Evolutionary conservation across 2,329 filamentous ascomycete genomes (phyloP).

Genomic region (Colletotrichum sp.): DNA sequence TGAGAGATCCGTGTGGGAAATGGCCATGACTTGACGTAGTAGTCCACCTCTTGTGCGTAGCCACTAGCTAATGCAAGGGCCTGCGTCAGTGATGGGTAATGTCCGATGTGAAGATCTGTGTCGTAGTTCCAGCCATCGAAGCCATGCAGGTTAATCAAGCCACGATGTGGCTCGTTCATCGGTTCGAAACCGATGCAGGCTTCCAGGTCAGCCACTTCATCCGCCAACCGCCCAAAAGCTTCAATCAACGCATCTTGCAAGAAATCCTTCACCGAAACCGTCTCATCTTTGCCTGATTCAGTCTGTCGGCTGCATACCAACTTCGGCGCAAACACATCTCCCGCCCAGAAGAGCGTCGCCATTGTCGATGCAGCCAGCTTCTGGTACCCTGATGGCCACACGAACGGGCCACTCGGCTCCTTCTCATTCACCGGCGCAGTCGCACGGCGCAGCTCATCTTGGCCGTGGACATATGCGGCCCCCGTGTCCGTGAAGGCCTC

Average conservation of each 20-base stretch:
- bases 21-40: conserved; percentile 47
- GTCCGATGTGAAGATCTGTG: conserved; percentile 45
- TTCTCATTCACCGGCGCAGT: conserved; percentile 28
- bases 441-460: conserved; percentile 34
- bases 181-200: conserved; percentile 45
- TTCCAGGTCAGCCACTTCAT: conserved; percentile 34
- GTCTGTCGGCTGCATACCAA: conserved; percentile 19
- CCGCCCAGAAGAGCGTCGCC: conserved; percentile 32
- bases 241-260: conserved; percentile 38
- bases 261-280: conserved; percentile 31
- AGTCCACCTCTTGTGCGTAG: conserved; percentile 38
- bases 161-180: conserved; percentile 48
- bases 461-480: conserved; percentile 38
- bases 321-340: conserved; percentile 28
- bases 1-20: conserved; percentile 42
- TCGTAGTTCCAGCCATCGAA: conserved; percentile 47
- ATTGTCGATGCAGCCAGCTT: conserved; percentile 39
- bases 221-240: conserved; percentile 38
- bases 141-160: conserved; percentile 42
- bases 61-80: conserved; percentile 45
- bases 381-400: conserved; percentile 43
- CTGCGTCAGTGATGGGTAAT: conserved; percentile 42
- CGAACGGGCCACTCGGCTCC: conserved; percentile 39
- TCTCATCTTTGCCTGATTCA: neutral
- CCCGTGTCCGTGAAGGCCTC: conserved; percentile 31